Evolutionary conservation across 257 asterid species (phyloP), one percentile per base, ranked within the genome.

Genomic region (Verbena officinalis): DNA sequence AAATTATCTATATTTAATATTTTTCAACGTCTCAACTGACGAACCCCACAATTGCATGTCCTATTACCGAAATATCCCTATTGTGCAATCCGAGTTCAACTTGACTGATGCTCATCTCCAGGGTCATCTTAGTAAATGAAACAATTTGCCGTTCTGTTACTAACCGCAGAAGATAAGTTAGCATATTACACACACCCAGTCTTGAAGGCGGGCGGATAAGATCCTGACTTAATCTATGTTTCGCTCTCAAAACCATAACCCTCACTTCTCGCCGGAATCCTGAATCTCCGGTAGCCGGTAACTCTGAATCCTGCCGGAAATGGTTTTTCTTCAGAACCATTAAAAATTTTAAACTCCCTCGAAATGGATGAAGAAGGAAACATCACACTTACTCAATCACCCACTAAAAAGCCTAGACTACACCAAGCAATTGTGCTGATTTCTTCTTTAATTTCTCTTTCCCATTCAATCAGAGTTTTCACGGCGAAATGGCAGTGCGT

Each of bases 401-500:
- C 45, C 53, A 55, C 67, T 14, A 71, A 57, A 49, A 73, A 66
- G 11, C 73, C 79, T 10, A 74, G 70, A 44, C 64, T 81, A 42
- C 73, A 68, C 59, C 78, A 77, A 54, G 78, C 78, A 8, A 79
- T 76, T 70, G 52, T 75, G 49, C 74, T 60, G 2, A 69, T 83
- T 40, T 90, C 95, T 4, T 79, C 96, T 3, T 39, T 93, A 5
- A 81, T 93, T 23, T 77, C 97, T 23, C 45, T 80, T 31, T 82
- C 95, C 0, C 85, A 84, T 69, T 80, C 94, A 2, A 82, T 93
- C 72, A 87, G 38, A 74, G 83, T 70, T 20, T 93, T 93, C 70
- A 51, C 90, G 1, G 77, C 67, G 0, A 90, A 84, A 77, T 93
- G 99, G 99, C 84, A 81, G 48, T 59, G 74, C 12, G 72, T 86